Conservation (phyloP, 805 yeast genomes). For the Wickerhamiella domercqiae region DNA sequence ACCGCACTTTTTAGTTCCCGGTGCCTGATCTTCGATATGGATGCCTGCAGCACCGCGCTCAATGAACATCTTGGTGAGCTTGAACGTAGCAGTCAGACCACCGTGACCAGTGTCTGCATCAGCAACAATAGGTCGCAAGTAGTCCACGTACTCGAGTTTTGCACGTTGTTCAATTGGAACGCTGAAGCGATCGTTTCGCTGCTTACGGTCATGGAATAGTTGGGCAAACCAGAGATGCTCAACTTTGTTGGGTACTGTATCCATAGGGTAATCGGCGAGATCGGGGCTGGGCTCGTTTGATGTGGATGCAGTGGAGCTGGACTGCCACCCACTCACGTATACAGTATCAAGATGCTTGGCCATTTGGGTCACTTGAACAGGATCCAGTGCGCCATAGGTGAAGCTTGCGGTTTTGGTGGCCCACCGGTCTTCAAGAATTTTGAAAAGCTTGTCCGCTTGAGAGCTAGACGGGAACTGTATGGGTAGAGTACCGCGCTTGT, state of each 20-base stretch:
- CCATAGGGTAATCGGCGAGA: conserved; percentile 96
- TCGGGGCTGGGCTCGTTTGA: conserved; percentile 98
- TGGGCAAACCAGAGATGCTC: conserved; percentile 95
- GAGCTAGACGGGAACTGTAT: conserved; percentile 59
- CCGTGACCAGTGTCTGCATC: conserved; percentile 99
- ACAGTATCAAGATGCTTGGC: conserved; percentile 85
- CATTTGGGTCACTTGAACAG: conserved; percentile 93
- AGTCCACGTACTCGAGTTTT: conserved; percentile 63
- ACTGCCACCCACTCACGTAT: conserved; percentile 97
- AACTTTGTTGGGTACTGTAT: conserved; percentile 96
- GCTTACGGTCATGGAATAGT: conserved; percentile 93
- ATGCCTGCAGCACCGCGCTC: conserved; percentile 99
- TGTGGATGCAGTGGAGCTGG: conserved; percentile 93
- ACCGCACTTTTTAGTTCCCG: conserved; percentile 97
- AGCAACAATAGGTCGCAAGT: conserved; percentile 85
- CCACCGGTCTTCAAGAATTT: conserved; percentile 57
- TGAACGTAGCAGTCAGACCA: conserved; percentile 91
- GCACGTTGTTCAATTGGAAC: conserved; percentile 50
- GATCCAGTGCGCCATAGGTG: conserved; percentile 94
- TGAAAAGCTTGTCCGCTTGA: conserved; percentile 72
- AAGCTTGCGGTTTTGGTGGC: conserved; percentile 55
- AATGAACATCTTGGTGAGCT: conserved; percentile 86
- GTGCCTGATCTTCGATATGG: conserved; percentile 97
- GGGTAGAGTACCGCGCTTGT: conserved; percentile 69
- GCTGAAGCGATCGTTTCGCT: conserved; percentile 62